Base-by-base conservation (phyloP, 441 rosid species). In the Bocquillonia castaneifolia region DNA sequence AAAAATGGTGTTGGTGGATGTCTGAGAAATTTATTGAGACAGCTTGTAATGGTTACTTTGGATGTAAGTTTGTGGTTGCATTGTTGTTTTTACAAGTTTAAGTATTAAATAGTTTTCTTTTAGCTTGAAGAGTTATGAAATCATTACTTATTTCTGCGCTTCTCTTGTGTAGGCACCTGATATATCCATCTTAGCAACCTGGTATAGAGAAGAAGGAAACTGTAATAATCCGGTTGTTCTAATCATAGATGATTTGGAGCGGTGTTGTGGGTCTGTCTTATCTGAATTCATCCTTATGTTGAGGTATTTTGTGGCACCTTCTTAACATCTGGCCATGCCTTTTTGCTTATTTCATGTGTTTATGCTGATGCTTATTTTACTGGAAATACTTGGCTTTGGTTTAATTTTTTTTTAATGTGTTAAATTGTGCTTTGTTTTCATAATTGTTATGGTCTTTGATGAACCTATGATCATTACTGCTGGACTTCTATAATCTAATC, bases 1-100 rank as follows among this genome's bases (percentile, higher is more conserved):
- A 88, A 87, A 81, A 87, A 62, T 76, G 97, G 97, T 48, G 79
- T 86, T 75, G 88, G 89, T 56, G 91, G 92, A 54, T 90, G 93
- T 80, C 80, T 94, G 54, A 81, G 85, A 77, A 93, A 84, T 74
- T 84, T 92, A 74, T 75, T 94, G 70, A 83, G 90, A 76, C 97
- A 92, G 77, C 83, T 94, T 70, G 76, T 87, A 68, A 73, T 70
- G 81, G 79, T 80, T 74, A 63, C 87, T 66, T 23, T 86, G 63
- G 97, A 94, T 83, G 97, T 88, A 81, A 87, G 96, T 50, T 50
- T n/a, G 22, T 69, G 59, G 64, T 55, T 53, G 60, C 39, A 47
- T 32, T n/a, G 50, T 64, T 52, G 63, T n/a, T 50, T 58, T 56
- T 37, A 59, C 17, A 40, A 63, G 66, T 75, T 55, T 28, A 53